Percentiles rank a stretch among this genome's conserved stretches.
phyloP scores from a whole-genome alignment of 2,329 filamentous ascomycete species.

The Metarhizium brunneum region DNA sequence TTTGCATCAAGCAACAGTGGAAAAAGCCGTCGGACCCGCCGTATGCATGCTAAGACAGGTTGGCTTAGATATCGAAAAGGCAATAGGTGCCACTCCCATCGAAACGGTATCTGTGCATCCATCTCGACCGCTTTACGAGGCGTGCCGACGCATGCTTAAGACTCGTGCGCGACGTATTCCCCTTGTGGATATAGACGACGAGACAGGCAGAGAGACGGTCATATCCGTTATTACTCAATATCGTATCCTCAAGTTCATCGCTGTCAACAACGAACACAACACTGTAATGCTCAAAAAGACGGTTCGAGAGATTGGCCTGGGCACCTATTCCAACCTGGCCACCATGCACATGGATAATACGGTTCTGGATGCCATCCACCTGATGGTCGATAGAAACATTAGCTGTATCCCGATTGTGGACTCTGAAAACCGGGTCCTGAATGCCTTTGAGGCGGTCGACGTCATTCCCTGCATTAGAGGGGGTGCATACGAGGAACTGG shows the following conservation, averaged over 20 bases:
- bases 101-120: slow-evolving; percentile 97
- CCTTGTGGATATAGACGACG: slow-evolving; percentile 85
- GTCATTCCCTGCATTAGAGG: slow-evolving; percentile 94
- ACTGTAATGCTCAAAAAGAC: slow-evolving; percentile 85
- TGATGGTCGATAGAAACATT: slow-evolving; percentile 88
- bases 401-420: slow-evolving; percentile 92
- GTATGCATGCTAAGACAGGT: slow-evolving; percentile 9
- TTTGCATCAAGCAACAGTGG: not conserved
- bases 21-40: not conserved
- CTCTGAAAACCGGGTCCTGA: slow-evolving; percentile 65
- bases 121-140: slow-evolving; percentile 83
- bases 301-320: slow-evolving; percentile 72
- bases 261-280: slow-evolving; percentile 79
- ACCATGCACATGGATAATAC: slow-evolving; percentile 83
- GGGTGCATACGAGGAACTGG: slow-evolving; percentile 83
- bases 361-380: slow-evolving; percentile 88
- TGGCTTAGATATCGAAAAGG: slow-evolving; percentile 77
- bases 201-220: slow-evolving; percentile 85
- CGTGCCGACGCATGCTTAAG: slow-evolving; percentile 86
- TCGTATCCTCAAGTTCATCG: slow-evolving; percentile 96
- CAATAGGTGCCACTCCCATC: slow-evolving; percentile 80
- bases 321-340: slow-evolving; percentile 71
- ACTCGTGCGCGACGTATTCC: slow-evolving; percentile 91
- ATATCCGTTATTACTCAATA: slow-evolving; percentile 98
- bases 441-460: slow-evolving; percentile 96